Percentiles rank a stretch among this genome's conserved stretches.
These are phyloP conservation scores for Dactylellina cionopaga DNA, from an alignment of 2,329 filamentous ascomycete genomes.

Conservation along the genomic window DNA sequence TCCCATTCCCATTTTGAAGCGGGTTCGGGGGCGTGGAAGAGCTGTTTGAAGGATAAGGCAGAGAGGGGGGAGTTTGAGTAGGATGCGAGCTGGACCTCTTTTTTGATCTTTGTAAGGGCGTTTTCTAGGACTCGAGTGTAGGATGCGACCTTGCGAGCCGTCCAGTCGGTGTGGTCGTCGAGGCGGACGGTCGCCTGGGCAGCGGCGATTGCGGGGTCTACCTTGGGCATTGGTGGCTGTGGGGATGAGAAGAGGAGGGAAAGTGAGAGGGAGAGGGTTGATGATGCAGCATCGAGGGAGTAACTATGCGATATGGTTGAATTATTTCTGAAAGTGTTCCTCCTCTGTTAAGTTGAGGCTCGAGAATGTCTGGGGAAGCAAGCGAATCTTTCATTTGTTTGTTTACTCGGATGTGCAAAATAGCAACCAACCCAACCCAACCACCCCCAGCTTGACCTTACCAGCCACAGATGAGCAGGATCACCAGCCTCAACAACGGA, in stretches of 20 bases:
- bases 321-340: neutral
- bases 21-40: conserved; percentile 31
- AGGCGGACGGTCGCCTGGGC: conserved; percentile 22
- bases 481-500: conserved; percentile 1
- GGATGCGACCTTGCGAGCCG: conserved; percentile 36
- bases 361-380: no score
- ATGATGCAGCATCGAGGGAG: conserved; percentile 8
- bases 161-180: conserved; percentile 39
- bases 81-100: conserved; percentile 34
- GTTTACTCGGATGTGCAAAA: conserved; percentile 35
- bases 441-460: neutral
- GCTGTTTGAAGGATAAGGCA: conserved; percentile 29
- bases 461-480: neutral
- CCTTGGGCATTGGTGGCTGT: conserved; percentile 27
- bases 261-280: neutral
- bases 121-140: conserved; percentile 47
- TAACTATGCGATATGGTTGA: no score
- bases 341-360: no score
- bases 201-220: conserved; percentile 24
- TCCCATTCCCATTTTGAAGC: conserved; percentile 49
- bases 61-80: conserved; percentile 31
- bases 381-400: no score
- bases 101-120: conserved; percentile 46
- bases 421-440: neutral
- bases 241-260: no score